Evolutionary conservation across 306 rosid species (phyloP).

Genomic region (Hippophae gyantsensis): DNA sequence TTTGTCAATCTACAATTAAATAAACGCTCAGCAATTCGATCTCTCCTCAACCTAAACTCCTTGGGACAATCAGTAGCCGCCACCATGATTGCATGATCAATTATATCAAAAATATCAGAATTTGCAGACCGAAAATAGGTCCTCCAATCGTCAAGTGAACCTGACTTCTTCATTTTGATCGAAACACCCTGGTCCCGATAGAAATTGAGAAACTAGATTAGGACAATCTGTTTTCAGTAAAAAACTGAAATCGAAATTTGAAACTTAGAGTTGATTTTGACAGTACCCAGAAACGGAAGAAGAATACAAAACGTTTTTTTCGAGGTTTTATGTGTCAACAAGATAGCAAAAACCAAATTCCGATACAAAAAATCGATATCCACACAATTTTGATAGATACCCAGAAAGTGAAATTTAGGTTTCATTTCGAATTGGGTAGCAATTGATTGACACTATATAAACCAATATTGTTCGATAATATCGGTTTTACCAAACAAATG

Average conservation of each 20-base stretch:
- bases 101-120: constrained; percentile 64
- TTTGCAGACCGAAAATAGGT: constrained; percentile 54
- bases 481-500: not conserved
- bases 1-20: constrained; percentile 42
- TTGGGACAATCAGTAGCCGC: constrained; percentile 82
- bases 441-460: constrained; percentile 19
- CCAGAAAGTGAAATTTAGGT: not conserved
- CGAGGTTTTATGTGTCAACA: not conserved
- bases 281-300: constrained; percentile 3
- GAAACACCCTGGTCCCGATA: constrained; percentile 4
- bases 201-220: constrained; percentile 12
- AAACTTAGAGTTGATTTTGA: not conserved
- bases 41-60: constrained; percentile 63
- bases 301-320: not conserved
- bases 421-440: not conserved
- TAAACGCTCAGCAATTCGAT: constrained; percentile 65
- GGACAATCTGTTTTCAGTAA: constrained; percentile 5
- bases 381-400: constrained; percentile 2
- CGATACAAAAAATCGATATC: not conserved
- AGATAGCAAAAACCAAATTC: not conserved
- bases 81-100: constrained; percentile 79
- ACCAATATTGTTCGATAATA: constrained; percentile 9
- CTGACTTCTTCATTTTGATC: constrained; percentile 46
- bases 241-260: constrained; percentile 27
- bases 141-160: constrained; percentile 76